Conservation (phyloP, 2,329 filamentous ascomycete genomes). For the Xylaria digitata region DNA sequence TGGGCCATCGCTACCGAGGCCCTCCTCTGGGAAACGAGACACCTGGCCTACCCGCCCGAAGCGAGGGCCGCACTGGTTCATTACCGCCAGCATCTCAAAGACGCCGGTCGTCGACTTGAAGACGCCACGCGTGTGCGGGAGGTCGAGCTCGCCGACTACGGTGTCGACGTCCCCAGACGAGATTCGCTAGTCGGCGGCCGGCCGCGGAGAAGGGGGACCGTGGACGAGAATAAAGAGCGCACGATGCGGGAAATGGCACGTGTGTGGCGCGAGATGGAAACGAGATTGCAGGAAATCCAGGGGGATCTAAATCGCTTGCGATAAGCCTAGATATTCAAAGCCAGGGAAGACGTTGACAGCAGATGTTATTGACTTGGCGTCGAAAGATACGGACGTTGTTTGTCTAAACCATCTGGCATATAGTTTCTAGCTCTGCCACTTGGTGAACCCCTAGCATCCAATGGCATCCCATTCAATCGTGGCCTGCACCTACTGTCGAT, state of each 20-base stretch:
- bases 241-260: constrained; percentile 65
- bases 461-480: too few species aligned
- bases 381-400: too few species aligned
- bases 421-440: too few species aligned
- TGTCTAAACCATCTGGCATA: too few species aligned
- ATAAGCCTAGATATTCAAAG: constrained; percentile 19
- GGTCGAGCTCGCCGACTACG: constrained; percentile 62
- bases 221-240: constrained; percentile 56
- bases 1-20: constrained; percentile 54
- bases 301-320: constrained; percentile 57
- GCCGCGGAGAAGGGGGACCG: constrained; percentile 19
- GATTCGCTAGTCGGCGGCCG: constrained; percentile 52
- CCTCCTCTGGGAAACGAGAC: constrained; percentile 51
- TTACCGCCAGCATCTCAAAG: constrained; percentile 62
- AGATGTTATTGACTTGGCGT: too few species aligned
- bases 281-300: constrained; percentile 62
- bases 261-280: constrained; percentile 62
- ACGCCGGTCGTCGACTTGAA: constrained; percentile 59
- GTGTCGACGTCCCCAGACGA: constrained; percentile 54
- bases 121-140: constrained; percentile 57
- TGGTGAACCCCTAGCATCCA: too few species aligned
- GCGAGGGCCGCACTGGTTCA: constrained; percentile 56
- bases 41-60: constrained; percentile 58
- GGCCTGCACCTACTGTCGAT: too few species aligned
- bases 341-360: too few species aligned